Evolutionary conservation across 805 yeast genomes (phyloP).

Genomic region (Candida peoriensis): DNA sequence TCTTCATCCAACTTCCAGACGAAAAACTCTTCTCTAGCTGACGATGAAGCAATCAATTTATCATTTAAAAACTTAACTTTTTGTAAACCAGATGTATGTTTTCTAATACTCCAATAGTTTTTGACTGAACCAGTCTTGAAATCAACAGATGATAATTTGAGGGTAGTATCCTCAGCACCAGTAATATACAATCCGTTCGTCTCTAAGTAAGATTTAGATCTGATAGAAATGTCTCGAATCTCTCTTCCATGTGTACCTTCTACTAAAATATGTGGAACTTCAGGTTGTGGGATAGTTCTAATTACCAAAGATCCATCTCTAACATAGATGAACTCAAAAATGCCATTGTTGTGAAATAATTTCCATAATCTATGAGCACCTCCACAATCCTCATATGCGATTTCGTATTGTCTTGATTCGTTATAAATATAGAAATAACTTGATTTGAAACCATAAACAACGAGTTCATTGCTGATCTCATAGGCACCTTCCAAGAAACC

Average conservation of each 20-base stretch:
- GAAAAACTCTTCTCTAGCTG: constrained; percentile 85
- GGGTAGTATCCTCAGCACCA: constrained; percentile 86
- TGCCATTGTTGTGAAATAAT: constrained; percentile 28
- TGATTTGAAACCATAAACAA: constrained; percentile 80
- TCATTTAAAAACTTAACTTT: constrained; percentile 57
- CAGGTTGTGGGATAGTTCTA: constrained; percentile 26
- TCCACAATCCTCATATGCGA: constrained; percentile 73
- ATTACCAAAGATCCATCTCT: constrained; percentile 47
- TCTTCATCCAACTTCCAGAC: constrained; percentile 61
- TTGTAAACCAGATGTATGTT: constrained; percentile 89
- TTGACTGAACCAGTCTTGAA: constrained; percentile 35
- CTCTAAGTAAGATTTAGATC: constrained; percentile 25
- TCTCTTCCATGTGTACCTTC: constrained; percentile 91
- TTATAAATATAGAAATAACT: constrained; percentile 76
- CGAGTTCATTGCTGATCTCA: constrained; percentile 37
- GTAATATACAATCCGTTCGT: constrained; percentile 47
- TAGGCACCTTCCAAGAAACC: constrained; percentile 81
- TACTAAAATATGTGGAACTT: constrained; percentile 31
- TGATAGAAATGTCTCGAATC: constrained; percentile 67
- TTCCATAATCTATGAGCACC: constrained; percentile 90
- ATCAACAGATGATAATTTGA: constrained; percentile 46
- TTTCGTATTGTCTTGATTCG: constrained; percentile 68
- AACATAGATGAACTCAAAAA: constrained; percentile 50
- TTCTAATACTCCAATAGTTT: constrained; percentile 58
- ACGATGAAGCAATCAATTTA: constrained; percentile 46